Evolutionary conservation across 352 stramenopile genomes (phyloP).

Genomic region (Phytophthora uliginosa): DNA sequence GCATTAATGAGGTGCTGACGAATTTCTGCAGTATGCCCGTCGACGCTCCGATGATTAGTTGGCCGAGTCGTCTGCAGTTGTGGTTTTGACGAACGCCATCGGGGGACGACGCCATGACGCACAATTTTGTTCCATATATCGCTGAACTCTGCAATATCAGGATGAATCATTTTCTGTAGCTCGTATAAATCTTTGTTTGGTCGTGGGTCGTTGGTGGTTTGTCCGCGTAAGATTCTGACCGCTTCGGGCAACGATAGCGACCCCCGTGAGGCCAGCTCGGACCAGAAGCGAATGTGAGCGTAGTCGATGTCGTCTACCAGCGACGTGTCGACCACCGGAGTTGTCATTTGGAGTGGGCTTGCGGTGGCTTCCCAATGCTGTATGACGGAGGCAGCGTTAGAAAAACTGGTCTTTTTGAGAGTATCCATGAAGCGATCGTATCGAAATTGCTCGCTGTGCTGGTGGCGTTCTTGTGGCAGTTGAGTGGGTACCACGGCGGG

Average conservation of each 20-base stretch:
- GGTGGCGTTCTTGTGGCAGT: neutral
- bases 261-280: neutral
- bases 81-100: neutral
- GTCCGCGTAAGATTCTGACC: neutral
- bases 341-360: neutral
- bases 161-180: neutral
- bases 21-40: neutral
- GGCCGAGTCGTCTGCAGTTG: neutral
- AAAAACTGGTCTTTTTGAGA: neutral
- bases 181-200: conserved; percentile 23
- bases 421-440: conserved; percentile 19
- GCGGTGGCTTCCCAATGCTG: no score
- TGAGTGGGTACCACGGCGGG: neutral
- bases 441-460: neutral
- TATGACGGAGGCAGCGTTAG: neutral
- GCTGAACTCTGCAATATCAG: neutral
- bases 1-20: conserved; percentile 22
- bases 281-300: conserved; percentile 12
- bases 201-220: neutral
- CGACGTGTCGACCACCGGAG: neutral
- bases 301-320: conserved; percentile 8
- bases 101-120: neutral
- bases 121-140: conserved; percentile 21
- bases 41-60: conserved; percentile 3
- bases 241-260: neutral